Conservation (phyloP, 1,284 basidiomycete species). For the Sanguinoderma infundibulare region DNA sequence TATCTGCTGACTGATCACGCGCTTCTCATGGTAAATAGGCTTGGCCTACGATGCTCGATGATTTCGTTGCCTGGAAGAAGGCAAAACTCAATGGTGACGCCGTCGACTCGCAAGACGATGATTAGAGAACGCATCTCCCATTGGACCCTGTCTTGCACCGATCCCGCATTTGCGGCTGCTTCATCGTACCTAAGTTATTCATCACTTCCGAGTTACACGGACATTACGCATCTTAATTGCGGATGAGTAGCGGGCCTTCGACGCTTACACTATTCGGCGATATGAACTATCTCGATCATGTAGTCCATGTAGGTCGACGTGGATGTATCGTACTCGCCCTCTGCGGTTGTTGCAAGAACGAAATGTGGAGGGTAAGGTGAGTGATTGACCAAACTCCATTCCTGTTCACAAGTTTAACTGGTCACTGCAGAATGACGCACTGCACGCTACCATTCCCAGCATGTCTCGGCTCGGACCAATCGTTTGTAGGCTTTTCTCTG, state of each 20-base stretch:
- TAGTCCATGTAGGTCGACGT: no score
- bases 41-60: slow-evolving; percentile 79
- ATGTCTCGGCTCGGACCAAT: no score
- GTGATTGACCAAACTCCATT: neutral
- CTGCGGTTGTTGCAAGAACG: neutral
- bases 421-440: no score
- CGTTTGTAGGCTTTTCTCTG: no score
- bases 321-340: neutral
- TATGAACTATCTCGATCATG: no score
- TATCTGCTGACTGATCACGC: neutral
- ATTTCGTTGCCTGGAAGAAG: slow-evolving; percentile 72
- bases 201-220: neutral
- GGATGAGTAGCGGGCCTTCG: no score
- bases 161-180: neutral
- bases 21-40: slow-evolving; percentile 48
- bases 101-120: neutral
- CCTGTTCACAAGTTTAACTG: neutral
- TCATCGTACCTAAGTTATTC: neutral
- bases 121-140: neutral
- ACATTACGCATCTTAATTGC: neutral
- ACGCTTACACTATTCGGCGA: neutral
- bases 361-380: neutral
- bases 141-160: neutral
- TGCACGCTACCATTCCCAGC: no score
- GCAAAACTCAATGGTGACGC: neutral